These are phyloP conservation scores for Cronartium quercuum DNA, from an alignment of 1,284 basidiomycete species.

Conservation along the genomic window DNA sequence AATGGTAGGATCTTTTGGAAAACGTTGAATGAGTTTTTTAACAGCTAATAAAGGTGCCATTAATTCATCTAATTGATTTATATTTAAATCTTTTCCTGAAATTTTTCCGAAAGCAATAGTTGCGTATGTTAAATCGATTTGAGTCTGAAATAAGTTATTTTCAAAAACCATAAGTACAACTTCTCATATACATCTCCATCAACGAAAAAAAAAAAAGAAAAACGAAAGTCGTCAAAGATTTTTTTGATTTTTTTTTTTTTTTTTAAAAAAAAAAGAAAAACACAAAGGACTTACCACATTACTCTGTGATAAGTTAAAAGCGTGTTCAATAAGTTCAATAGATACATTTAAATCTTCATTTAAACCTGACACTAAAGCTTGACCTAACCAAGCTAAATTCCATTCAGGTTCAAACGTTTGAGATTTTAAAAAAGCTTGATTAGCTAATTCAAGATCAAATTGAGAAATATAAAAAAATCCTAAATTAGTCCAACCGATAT, in stretches of 20 bases:
- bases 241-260: background rate
- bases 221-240: conserved; percentile 9
- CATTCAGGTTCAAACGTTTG: conserved; percentile 89
- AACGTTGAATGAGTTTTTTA: conserved; percentile 26
- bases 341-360: conserved; percentile 64
- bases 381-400: conserved; percentile 85
- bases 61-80: conserved; percentile 3
- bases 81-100: background rate
- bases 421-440: conserved; percentile 76
- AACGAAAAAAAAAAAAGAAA: background rate
- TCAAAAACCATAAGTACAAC: background rate
- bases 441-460: conserved; percentile 73
- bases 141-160: background rate
- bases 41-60: conserved; percentile 23
- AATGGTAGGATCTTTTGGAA: conserved; percentile 22
- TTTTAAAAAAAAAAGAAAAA: background rate
- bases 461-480: conserved; percentile 83
- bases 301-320: conserved; percentile 64
- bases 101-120: conserved; percentile 10
- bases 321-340: conserved; percentile 71
- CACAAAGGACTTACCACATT: conserved; percentile 56
- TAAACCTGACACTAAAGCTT: conserved; percentile 69
- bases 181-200: background rate
- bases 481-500: conserved; percentile 73
- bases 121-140: conserved; percentile 29